phyloP scores from a whole-genome alignment of 108 stramenopile species.

The Nitzschia sp. region DNA sequence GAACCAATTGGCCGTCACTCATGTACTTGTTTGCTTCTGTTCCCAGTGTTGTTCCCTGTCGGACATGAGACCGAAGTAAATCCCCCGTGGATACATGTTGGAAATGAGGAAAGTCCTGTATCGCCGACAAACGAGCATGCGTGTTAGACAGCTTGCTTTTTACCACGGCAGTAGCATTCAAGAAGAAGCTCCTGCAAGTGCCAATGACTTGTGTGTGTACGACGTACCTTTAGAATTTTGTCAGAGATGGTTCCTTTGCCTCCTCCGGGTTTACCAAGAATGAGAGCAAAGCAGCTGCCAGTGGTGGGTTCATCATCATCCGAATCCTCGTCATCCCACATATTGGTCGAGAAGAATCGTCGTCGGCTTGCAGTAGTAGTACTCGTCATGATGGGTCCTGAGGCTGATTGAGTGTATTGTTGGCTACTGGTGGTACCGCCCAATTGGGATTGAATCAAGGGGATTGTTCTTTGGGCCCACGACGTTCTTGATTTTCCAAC shows the following conservation, averaged over 20 bases:
- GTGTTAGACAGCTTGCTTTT: neutral
- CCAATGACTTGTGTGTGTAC: neutral
- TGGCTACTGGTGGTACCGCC: no score
- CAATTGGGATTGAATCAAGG: no score
- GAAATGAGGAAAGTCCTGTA: conserved; percentile 80
- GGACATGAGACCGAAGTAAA: conserved; percentile 89
- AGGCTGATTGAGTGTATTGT: no score
- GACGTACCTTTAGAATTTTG: conserved; percentile 79
- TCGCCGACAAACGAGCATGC: neutral
- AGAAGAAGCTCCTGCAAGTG: neutral
- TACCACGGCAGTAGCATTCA: neutral
- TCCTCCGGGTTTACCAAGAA: conserved; percentile 93
- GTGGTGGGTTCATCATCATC: neutral
- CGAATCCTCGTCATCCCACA: neutral
- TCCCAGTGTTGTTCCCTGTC: conserved; percentile 76
- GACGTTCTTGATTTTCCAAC: no score
- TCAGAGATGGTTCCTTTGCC: conserved; percentile 96
- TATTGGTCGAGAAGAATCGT: neutral
- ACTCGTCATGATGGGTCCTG: no score
- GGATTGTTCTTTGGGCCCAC: no score
- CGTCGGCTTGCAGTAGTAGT: no score
- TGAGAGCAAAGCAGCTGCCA: conserved; percentile 49
- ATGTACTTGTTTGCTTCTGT: conserved; percentile 85
- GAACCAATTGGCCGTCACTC: conserved; percentile 85
- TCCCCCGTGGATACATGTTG: conserved; percentile 95